phyloP scores from a whole-genome alignment of 1,139 yeast species.

The Lodderomyces elongisporus region DNA sequence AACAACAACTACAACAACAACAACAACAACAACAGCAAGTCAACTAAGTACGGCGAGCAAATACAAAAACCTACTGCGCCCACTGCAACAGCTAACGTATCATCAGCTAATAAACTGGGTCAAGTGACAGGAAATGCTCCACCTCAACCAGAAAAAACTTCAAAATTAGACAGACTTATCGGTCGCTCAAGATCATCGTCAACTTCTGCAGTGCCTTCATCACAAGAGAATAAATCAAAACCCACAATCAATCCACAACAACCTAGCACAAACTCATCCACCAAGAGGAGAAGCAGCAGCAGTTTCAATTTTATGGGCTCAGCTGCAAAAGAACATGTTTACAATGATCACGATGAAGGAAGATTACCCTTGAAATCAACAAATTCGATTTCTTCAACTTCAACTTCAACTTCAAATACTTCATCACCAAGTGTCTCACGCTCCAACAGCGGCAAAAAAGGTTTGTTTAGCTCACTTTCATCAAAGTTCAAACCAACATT shows the following conservation, averaged over 20 bases:
- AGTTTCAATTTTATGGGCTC: constrained; percentile 12
- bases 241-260: constrained; percentile 2
- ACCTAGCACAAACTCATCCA: constrained; percentile 13
- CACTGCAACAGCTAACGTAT: background rate
- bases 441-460: constrained; percentile 29
- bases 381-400: constrained; percentile 13
- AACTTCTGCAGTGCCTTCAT: constrained; percentile 15
- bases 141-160: constrained; percentile 8
- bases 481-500: constrained; percentile 44
- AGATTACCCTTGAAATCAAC: constrained; percentile 9
- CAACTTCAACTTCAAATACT: constrained; percentile 4
- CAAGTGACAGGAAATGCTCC: background rate
- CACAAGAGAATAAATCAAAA: background rate
- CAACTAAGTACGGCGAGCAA: too few species aligned
- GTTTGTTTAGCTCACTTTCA: constrained; percentile 48
- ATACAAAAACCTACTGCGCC: background rate
- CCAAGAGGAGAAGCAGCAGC: constrained; percentile 12
- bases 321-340: constrained; percentile 11
- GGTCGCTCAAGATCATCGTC: constrained; percentile 32
- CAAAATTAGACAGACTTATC: constrained; percentile 23
- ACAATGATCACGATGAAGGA: constrained; percentile 9
- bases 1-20: too few species aligned
- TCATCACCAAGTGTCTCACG: constrained; percentile 18
- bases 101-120: background rate
- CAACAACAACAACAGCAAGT: too few species aligned